These are phyloP conservation scores for Amanita muscaria DNA, from an alignment of 768 basidiomycete species.

Conservation along the genomic window DNA sequence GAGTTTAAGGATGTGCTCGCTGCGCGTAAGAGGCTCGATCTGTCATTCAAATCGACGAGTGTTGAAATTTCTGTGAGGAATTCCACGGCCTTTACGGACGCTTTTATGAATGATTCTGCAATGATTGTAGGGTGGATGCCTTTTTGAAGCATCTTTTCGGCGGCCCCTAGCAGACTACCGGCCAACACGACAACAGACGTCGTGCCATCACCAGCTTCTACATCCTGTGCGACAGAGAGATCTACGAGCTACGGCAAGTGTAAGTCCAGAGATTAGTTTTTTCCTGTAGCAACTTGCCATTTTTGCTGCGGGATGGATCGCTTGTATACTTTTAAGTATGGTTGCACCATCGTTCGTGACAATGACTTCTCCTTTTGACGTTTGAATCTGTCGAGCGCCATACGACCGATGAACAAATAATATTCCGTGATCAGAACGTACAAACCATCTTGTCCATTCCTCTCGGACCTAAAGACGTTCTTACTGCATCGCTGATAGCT, in stretches of 20 bases:
- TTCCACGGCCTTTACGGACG: constrained; percentile 89
- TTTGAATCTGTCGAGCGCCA: constrained; percentile 67
- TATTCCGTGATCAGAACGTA: constrained; percentile 9
- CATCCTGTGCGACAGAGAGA: constrained; percentile 93
- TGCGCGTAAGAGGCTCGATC: constrained; percentile 75
- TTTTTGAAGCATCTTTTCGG: constrained; percentile 93
- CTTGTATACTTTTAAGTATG: constrained; percentile 91
- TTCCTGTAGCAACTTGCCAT: constrained; percentile 55
- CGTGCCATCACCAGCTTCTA: constrained; percentile 98
- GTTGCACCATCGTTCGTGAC: constrained; percentile 99
- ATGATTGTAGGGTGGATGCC: constrained; percentile 98
- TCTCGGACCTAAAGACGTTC: constrained; percentile 91
- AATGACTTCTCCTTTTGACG: constrained; percentile 90
- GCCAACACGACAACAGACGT: constrained; percentile 96
- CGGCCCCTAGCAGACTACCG: constrained; percentile 85
- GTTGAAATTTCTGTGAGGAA: constrained; percentile 88
- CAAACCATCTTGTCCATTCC: constrained; percentile 99
- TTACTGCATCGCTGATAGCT: constrained; percentile 97
- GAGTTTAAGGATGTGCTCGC: constrained; percentile 95
- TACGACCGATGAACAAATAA: constrained; percentile 7
- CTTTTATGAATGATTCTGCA: constrained; percentile 90
- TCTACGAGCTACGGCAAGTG: constrained; percentile 71
- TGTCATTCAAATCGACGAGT: constrained; percentile 86
- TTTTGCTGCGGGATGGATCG: constrained; percentile 94
- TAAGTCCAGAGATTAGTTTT: constrained; percentile 9